A percentile compares a stretch with the other conserved stretches of the same genome.
Evolutionary conservation across 2,329 filamentous ascomycete genomes (phyloP).

Genomic region (Penicillium sp.): DNA sequence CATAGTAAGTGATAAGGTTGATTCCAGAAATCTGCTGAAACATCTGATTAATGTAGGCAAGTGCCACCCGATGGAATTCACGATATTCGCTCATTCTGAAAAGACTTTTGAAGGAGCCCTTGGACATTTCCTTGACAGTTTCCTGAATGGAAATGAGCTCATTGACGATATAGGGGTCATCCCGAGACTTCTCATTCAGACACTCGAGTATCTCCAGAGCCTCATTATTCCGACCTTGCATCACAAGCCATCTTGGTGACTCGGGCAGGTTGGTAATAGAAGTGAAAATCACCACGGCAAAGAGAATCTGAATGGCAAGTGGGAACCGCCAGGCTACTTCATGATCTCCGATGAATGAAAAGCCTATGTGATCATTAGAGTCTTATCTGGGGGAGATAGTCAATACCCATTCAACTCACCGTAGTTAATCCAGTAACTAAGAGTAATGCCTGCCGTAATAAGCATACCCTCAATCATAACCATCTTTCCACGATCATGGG

Average conservation of each 20-base stretch:
- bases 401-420: conserved; percentile 17
- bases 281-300: conserved; percentile 48
- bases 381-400: background rate
- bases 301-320: conserved; percentile 53
- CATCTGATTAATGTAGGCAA: conserved; percentile 53
- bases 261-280: conserved; percentile 49
- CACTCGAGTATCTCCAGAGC: conserved; percentile 45
- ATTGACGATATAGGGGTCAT: conserved; percentile 40
- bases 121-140: conserved; percentile 45
- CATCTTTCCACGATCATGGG: conserved; percentile 34
- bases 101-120: conserved; percentile 50
- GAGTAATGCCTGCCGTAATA: conserved; percentile 46
- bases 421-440: conserved; percentile 48
- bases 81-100: conserved; percentile 54
- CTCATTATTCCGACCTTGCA: conserved; percentile 52
- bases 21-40: conserved; percentile 46
- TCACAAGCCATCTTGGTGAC: conserved; percentile 53
- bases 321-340: conserved; percentile 50
- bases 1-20: conserved; percentile 41
- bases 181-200: conserved; percentile 39
- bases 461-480: conserved; percentile 50
- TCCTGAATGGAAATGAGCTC: conserved; percentile 49
- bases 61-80: conserved; percentile 50
- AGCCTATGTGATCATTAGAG: conserved; percentile 18
- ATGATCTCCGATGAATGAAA: conserved; percentile 47